Conservation (phyloP, 2,329 filamentous ascomycete species). For the Xylaria hypoxylon region DNA sequence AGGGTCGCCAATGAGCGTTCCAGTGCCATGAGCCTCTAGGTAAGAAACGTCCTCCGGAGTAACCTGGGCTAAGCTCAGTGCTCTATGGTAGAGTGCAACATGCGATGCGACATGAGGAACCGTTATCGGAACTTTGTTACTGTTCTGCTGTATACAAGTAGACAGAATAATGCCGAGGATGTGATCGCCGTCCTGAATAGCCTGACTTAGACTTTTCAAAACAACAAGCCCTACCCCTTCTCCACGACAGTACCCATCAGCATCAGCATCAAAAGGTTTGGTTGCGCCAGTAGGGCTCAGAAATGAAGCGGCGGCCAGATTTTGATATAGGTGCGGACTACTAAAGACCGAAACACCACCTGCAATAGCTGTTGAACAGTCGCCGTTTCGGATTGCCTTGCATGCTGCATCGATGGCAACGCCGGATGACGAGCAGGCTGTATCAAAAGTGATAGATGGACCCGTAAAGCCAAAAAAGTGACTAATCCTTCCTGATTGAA, state of each 20-base stretch:
- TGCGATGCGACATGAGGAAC: slow-evolving; percentile 27
- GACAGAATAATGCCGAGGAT: slow-evolving; percentile 56
- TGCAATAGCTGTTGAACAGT: slow-evolving; percentile 50
- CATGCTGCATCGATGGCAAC: slow-evolving; percentile 55
- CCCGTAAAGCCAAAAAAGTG: slow-evolving; percentile 54
- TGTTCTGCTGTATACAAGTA: slow-evolving; percentile 50
- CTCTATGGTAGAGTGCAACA: too few species aligned
- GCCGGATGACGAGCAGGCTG: slow-evolving; percentile 54
- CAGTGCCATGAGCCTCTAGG: slow-evolving; percentile 59
- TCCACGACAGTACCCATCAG: slow-evolving; percentile 65
- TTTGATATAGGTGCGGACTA: slow-evolving; percentile 41
- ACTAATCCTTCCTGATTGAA: slow-evolving; percentile 47
- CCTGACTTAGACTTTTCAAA: slow-evolving; percentile 60
- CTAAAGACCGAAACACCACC: slow-evolving; percentile 51
- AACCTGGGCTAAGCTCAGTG: slow-evolving; percentile 36
- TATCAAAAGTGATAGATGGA: slow-evolving; percentile 50
- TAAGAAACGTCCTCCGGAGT: not conserved
- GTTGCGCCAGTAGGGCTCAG: slow-evolving; percentile 46
- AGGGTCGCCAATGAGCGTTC: slow-evolving; percentile 56
- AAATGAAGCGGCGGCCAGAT: slow-evolving; percentile 44
- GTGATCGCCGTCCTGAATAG: slow-evolving; percentile 59
- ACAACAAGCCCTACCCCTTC: slow-evolving; percentile 61
- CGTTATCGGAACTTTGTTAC: not conserved
- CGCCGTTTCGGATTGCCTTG: slow-evolving; percentile 39
- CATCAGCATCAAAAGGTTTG: slow-evolving; percentile 55